Evolutionary conservation across 108 stramenopile genomes (phyloP).

Genomic region (Epipyxis sp.): DNA sequence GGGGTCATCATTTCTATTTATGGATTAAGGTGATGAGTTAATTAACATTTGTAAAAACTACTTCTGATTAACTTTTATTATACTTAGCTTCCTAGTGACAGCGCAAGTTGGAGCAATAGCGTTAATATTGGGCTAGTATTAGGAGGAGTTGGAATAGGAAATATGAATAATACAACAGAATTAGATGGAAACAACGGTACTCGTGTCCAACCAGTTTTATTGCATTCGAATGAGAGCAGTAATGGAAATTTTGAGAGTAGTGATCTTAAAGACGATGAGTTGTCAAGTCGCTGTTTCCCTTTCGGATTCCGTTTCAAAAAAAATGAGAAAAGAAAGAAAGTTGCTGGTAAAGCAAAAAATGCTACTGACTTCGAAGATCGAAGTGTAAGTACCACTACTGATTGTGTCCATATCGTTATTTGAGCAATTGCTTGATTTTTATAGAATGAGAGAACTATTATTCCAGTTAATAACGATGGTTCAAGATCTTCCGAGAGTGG

Average conservation of each 20-base stretch:
- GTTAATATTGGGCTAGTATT: not conserved
- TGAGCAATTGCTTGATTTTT: too few relatives aligned
- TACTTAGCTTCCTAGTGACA: not conserved
- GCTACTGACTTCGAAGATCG: too few relatives aligned
- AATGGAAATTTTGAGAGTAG: not conserved
- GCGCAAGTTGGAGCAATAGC: not conserved
- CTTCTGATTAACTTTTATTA: not conserved
- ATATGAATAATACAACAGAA: not conserved
- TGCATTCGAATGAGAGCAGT: not conserved
- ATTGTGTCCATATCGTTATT: too few relatives aligned
- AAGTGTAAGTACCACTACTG: too few relatives aligned
- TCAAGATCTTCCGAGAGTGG: too few relatives aligned
- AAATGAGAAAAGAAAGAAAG: not conserved
- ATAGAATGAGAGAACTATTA: too few relatives aligned
- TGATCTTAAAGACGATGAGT: not conserved
- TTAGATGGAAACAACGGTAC: not conserved
- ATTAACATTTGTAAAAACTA: not conserved
- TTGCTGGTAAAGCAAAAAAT: not conserved
- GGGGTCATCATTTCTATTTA: slow-evolving; percentile 56
- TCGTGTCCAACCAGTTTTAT: not conserved
- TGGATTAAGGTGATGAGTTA: slow-evolving; percentile 44
- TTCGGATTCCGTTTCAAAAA: not conserved
- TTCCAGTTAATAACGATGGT: too few relatives aligned
- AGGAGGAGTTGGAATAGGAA: not conserved
- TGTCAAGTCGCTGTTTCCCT: not conserved